Base-by-base conservation (phyloP, 345 rosid species). In the Gossypium ekmanianum region DNA sequence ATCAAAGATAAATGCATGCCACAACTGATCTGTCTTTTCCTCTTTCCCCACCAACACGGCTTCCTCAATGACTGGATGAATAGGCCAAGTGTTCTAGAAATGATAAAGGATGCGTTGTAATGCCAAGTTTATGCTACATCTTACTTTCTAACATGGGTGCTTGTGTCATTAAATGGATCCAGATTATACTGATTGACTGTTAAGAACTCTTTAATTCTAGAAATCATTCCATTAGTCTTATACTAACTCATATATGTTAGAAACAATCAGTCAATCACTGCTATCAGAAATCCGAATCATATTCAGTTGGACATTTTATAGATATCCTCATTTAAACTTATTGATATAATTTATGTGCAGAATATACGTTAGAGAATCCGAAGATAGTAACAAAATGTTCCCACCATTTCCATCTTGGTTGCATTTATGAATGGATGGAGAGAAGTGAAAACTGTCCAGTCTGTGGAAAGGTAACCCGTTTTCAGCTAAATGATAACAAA, bases 361-460 rank as follows among this genome's bases (percentile, higher is more conserved):
- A 95, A 75, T 95, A 95, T 81, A 90, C 98, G 67, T 72, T 87
- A 50, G 99, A 95, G 84, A 93, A 95, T 79, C 98, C 98, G 52
- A 95, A 88, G 86, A 95, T 95, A 82, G 76, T 89, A 79, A 91
- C 98, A 55, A 89, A 91, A 76, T 95, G 99, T 54, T 91, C 81
- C 77, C 99, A 95, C 83, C 97, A 93, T 89, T 95, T 89, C 85
- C 99, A 95, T 78, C 99, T 95, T 68, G 86, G 98, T 83, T 95
- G 99, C 88, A 95, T 95, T 81, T 95, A 92, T 73, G 99, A 92
- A 82, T 95, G 99, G 99, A 95, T 89, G 98, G 99, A 95, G 86
- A 92, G 98, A 90, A 95, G 98, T 84, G 98, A 95, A 48, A 86
- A 78, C 83, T 95, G 99, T 81, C 98, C 99, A 24, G 96, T 95